These are phyloP conservation scores for Bipolaris cookei DNA, from an alignment of 2,329 filamentous ascomycete species.

Conservation along the genomic window DNA sequence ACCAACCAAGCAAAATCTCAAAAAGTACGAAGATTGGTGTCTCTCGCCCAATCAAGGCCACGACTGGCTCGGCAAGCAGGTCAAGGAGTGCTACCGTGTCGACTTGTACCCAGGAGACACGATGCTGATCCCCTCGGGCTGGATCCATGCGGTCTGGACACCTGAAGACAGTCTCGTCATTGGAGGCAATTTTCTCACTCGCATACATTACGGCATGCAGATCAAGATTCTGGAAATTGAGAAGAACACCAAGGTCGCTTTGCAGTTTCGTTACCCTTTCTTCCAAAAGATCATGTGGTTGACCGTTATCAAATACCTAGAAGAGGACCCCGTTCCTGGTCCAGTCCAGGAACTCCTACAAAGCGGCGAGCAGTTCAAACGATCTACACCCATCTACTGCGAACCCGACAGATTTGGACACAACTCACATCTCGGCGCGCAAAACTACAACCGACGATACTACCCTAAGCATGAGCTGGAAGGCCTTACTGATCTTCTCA, in stretches of 20 bases:
- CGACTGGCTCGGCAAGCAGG: constrained; percentile 68
- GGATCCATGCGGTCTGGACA: constrained; percentile 76
- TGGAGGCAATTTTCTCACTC: constrained; percentile 72
- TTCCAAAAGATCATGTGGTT: constrained; percentile 76
- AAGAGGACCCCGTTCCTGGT: constrained; percentile 67
- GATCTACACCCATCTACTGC: constrained; percentile 63
- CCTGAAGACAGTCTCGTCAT: constrained; percentile 73
- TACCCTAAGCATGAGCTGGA: constrained; percentile 69
- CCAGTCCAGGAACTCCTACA: constrained; percentile 62
- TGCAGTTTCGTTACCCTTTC: constrained; percentile 70
- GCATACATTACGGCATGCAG: constrained; percentile 70
- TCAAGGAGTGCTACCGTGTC: constrained; percentile 70
- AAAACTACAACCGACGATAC: constrained; percentile 65
- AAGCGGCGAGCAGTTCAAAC: constrained; percentile 62
- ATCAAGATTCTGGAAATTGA: constrained; percentile 70
- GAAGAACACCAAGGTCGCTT: constrained; percentile 69
- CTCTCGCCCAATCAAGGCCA: constrained; percentile 70
- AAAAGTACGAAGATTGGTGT: constrained; percentile 75
- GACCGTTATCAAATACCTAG: constrained; percentile 67
- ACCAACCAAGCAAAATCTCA: constrained; percentile 70
- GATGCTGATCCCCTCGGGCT: constrained; percentile 73
- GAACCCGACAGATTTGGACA: constrained; percentile 63
- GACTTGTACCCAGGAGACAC: constrained; percentile 71
- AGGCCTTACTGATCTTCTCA: constrained; percentile 64
- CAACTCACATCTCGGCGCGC: constrained; percentile 57